phyloP scores from a whole-genome alignment of 2,329 filamentous ascomycete genomes.

The Tolypocladium endophyticum region DNA sequence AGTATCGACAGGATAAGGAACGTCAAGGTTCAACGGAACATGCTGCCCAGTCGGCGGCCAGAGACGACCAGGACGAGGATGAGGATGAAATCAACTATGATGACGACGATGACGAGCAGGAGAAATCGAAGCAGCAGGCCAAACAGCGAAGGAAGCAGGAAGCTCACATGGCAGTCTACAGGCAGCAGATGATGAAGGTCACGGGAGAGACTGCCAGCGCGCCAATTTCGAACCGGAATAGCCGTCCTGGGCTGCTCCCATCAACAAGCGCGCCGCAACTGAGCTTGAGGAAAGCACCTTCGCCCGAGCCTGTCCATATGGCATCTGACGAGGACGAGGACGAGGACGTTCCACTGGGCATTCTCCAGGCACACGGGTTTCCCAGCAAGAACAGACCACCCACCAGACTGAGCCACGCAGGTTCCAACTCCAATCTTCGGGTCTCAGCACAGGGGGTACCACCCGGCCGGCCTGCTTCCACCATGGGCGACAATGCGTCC shows the following conservation, averaged over 20 bases:
- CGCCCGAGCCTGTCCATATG: constrained; percentile 30
- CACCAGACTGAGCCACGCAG: constrained; percentile 50
- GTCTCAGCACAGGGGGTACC: constrained; percentile 36
- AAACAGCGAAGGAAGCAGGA: constrained; percentile 80
- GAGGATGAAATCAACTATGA: constrained; percentile 56
- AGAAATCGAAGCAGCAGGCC: constrained; percentile 61
- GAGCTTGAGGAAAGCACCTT: constrained; percentile 23
- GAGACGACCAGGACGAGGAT: constrained; percentile 54
- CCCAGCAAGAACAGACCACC: constrained; percentile 69
- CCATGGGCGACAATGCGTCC: constrained; percentile 34
- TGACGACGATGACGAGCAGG: constrained; percentile 68
- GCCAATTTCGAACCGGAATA: constrained; percentile 15
- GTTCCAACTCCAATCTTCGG: constrained; percentile 63
- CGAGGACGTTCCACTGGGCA: constrained; percentile 78
- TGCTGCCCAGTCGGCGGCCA: constrained; percentile 30
- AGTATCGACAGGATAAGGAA: constrained; percentile 65
- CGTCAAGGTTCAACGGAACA: constrained; percentile 37
- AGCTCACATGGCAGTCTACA: constrained; percentile 79
- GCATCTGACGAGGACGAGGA: constrained; percentile 74
- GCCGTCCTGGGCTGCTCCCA: constrained; percentile 44
- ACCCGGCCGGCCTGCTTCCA: constrained; percentile 44
- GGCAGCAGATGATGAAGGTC: constrained; percentile 95
- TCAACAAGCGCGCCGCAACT: constrained; percentile 56
- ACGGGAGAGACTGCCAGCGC: constrained; percentile 56
- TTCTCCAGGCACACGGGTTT: constrained; percentile 82